Conservation (phyloP, 495 filamentous ascomycete species). For the Articulospora tetracladia region DNA sequence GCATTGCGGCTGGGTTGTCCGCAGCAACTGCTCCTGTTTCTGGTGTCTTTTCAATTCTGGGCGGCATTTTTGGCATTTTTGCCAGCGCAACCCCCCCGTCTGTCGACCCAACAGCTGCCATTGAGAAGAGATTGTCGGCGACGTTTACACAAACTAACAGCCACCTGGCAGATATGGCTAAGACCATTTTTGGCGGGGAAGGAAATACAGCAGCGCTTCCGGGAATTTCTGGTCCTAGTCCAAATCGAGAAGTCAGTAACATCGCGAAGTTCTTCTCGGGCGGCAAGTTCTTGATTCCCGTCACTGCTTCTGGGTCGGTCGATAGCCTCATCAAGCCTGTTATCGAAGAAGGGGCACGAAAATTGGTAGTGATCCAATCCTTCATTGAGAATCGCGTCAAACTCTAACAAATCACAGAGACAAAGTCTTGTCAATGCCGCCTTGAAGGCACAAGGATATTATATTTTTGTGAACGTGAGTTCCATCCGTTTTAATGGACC, state of each 20-base stretch:
- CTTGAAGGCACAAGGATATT: background rate
- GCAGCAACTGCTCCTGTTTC: background rate
- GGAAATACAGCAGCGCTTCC: background rate
- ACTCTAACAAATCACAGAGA: background rate
- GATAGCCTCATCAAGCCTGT: background rate
- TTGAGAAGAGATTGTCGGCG: background rate
- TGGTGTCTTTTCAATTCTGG: background rate
- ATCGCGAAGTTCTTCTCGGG: background rate
- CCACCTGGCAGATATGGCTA: background rate
- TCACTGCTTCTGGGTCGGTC: background rate
- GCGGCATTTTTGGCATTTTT: background rate
- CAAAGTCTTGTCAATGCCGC: background rate
- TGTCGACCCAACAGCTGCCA: background rate
- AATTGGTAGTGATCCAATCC: background rate
- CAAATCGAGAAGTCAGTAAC: background rate
- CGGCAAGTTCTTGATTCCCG: background rate
- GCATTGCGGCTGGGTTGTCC: background rate
- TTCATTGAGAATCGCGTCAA: background rate
- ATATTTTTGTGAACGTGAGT: background rate
- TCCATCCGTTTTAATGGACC: background rate
- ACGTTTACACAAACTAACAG: background rate
- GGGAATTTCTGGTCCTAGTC: background rate
- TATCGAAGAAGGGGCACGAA: background rate
- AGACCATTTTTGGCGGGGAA: background rate
- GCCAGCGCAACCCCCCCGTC: background rate